These are phyloP conservation scores for Solanum rostratum DNA, from an alignment of 257 asterid genomes.

Conservation along the genomic window DNA sequence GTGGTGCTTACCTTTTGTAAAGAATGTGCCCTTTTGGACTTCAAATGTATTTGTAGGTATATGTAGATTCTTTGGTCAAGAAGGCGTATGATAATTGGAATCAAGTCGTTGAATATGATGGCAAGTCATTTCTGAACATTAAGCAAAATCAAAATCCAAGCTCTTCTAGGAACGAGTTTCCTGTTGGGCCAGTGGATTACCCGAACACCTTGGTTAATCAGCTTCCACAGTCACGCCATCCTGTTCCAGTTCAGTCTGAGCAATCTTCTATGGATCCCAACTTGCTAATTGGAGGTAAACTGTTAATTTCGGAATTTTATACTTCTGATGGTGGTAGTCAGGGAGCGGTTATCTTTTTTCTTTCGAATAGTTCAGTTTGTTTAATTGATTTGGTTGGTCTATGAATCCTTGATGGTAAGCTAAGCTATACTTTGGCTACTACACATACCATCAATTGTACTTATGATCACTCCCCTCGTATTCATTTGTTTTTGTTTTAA, in stretches of 20 bases:
- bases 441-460: not conserved
- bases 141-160: slow-evolving; percentile 46
- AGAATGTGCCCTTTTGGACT: not conserved
- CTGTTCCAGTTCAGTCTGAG: slow-evolving; percentile 35
- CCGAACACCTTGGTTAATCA: slow-evolving; percentile 51
- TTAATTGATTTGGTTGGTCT: not conserved
- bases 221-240: slow-evolving; percentile 39
- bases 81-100: slow-evolving; percentile 93
- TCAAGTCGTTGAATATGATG: slow-evolving; percentile 92
- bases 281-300: slow-evolving; percentile 57
- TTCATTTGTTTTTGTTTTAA: not conserved
- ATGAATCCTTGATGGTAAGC: not conserved
- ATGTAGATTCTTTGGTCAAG: slow-evolving; percentile 77
- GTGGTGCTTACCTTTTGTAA: not conserved
- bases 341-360: not conserved
- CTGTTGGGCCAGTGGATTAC: slow-evolving; percentile 46
- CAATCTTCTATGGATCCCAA: slow-evolving; percentile 40
- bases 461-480: not conserved
- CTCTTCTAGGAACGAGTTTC: slow-evolving; percentile 34
- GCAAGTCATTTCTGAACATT: slow-evolving; percentile 61
- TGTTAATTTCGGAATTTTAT: not conserved
- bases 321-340: not conserved
- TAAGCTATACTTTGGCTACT: not conserved
- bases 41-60: slow-evolving; percentile 34
- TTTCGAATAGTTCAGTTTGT: not conserved